A percentile compares a stretch with the other conserved stretches of the same genome.
Evolutionary conservation across 2,329 filamentous ascomycete genomes (phyloP).

Genomic region (Cladobotryum protrusum): DNA sequence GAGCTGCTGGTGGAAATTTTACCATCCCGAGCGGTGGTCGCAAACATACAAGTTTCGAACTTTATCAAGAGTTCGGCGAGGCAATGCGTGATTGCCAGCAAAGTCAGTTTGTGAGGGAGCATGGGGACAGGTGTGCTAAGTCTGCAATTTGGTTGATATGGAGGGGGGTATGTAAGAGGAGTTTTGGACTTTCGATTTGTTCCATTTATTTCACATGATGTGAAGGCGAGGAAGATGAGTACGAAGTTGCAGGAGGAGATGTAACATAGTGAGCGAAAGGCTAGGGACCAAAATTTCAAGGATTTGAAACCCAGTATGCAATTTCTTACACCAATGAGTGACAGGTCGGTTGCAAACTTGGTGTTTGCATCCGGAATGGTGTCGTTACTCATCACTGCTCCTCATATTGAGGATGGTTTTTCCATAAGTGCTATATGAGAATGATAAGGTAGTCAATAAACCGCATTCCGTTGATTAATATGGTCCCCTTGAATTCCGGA

Average conservation of each 20-base stretch:
- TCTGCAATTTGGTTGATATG: conserved; percentile 91
- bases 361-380: not conserved
- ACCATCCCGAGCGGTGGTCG: conserved; percentile 52
- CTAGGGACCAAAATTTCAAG: too few relatives aligned
- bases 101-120: conserved; percentile 89
- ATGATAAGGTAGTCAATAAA: too few relatives aligned
- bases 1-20: conserved; percentile 71
- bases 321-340: too few relatives aligned
- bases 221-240: conserved; percentile 26
- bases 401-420: too few relatives aligned
- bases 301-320: too few relatives aligned
- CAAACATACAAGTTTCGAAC: conserved; percentile 82
- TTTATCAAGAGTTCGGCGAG: conserved; percentile 76
- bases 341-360: not conserved
- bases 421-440: too few relatives aligned
- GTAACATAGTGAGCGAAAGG: conserved; percentile 8
- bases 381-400: not conserved
- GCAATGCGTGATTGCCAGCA: conserved; percentile 92
- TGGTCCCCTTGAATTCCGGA: conserved; percentile 4
- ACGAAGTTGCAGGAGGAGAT: conserved; percentile 21
- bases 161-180: conserved; percentile 61
- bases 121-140: conserved; percentile 80
- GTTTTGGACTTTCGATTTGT: conserved; percentile 81
- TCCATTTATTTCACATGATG: conserved; percentile 59
- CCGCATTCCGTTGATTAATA: not conserved